A percentile compares a stretch with the other conserved stretches of the same genome.
Conservation (phyloP, 192 early-diverging fungal species). For the Spizellomyces punctatus region DNA sequence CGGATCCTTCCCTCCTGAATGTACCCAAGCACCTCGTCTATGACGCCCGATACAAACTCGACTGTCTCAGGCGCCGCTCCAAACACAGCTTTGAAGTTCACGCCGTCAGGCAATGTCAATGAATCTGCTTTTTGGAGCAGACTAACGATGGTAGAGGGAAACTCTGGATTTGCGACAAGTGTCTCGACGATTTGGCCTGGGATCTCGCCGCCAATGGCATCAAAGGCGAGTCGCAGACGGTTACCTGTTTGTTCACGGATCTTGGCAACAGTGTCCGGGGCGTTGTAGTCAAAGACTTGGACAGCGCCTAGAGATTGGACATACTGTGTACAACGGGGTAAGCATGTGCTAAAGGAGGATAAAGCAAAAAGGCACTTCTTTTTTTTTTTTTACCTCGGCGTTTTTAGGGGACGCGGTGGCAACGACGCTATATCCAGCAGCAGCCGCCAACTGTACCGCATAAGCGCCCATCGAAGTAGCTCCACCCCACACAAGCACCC, state of each 20-base stretch:
- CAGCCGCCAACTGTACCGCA: constrained; percentile 28
- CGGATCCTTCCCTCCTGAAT: constrained; percentile 24
- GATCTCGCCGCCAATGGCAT: constrained; percentile 16
- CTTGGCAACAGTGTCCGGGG: constrained; percentile 3
- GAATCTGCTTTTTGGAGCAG: neutral
- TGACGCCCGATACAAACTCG: constrained; percentile 13
- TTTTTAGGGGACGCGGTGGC: constrained; percentile 25
- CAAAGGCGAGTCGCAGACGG: constrained; percentile 2
- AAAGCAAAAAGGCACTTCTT: neutral
- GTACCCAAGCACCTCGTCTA: constrained; percentile 19
- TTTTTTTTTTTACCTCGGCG: neutral
- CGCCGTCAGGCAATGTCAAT: constrained; percentile 1
- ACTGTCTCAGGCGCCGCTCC: neutral
- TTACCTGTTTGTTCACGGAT: neutral
- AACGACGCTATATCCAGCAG: constrained; percentile 30
- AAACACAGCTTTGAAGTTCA: neutral
- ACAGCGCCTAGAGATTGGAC: constrained; percentile 18
- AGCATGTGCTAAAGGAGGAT: neutral
- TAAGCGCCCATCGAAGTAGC: constrained; percentile 18
- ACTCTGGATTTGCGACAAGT: neutral
- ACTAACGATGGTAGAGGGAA: constrained; percentile 7
- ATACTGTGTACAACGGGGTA: constrained; percentile 2
- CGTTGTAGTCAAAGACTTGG: constrained; percentile 17
- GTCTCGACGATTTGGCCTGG: neutral
- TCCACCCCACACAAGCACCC: constrained; percentile 29